Evolutionary conservation across 164 flowering plant genomes (phyloP), one percentile per base, ranked within the genome.

Genomic region (Aristolochia fimbriata): DNA sequence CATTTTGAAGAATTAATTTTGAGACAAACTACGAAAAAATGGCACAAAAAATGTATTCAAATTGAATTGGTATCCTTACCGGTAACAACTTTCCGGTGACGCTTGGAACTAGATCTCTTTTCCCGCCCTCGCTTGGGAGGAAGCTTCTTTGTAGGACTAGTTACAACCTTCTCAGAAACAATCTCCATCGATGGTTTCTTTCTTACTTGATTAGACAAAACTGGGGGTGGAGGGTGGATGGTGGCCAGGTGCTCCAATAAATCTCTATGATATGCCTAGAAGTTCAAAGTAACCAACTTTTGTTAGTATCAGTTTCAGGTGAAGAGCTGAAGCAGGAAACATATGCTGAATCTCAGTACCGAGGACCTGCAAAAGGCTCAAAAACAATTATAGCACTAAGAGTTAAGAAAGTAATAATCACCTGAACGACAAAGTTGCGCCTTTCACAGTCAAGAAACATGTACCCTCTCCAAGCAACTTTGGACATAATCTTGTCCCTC

Each of bases 381-480:
- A 20, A 48, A 51, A 33, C 6, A 53, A 54, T 19, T 17, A 47
- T 6, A 15, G 17, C 25, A 49, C 20, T 12, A 16, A 27, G 55
- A 15, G 17, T 45, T 49, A 50, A 7, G n/a, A 65, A 12, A 56
- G 14, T 6, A 33, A 16, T 6, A 33, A 6, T 56, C 70, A 90
- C 97, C 94, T 91, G 97, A 70, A 83, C 73, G 52, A 91, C 98
- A 70, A 91, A 91, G 64, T 87, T 91, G 11, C 98, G 85, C 61
- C 98, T 76, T 72, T 91, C 98, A 70, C 98, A 91, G 63, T 91
- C 98, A 75, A 85, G 3, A 62, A 92, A 92, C 98, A 89, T 92
- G 71, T 78, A 76, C 59, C 83, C 57, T 45, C 71, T 69, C 96
- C 97, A 89, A 62, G 78, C 64, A 59, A 81, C 86, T 72, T 73